A percentile compares a stretch with the other conserved stretches of the same genome.
Conservation (phyloP, 805 yeast species). For the Myxozyma melibiosi region DNA sequence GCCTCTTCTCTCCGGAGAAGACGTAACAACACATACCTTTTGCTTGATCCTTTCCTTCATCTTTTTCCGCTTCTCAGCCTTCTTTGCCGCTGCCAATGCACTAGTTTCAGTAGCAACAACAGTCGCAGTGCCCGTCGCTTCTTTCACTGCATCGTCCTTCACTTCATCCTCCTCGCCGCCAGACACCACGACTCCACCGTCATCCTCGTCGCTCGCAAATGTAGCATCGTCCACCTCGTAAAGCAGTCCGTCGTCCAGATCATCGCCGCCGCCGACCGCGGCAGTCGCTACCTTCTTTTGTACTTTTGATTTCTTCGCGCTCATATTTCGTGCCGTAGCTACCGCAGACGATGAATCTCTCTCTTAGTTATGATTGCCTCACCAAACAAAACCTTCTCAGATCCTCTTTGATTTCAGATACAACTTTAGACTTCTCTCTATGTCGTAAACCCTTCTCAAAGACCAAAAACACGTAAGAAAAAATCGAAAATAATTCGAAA, state of each 20-base stretch:
- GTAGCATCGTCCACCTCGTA: slow-evolving; percentile 20
- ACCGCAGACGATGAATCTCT: too few species aligned
- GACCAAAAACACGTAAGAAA: too few species aligned
- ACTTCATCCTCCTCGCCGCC: slow-evolving; percentile 2
- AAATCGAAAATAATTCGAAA: too few species aligned
- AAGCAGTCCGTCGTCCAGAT: slow-evolving; percentile 32
- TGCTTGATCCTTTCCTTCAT: slow-evolving; percentile 16
- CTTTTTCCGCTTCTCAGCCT: slow-evolving; percentile 21
- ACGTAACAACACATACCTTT: slow-evolving; percentile 2
- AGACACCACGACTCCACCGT: background rate
- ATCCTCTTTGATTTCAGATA: too few species aligned
- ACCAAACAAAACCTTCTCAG: too few species aligned
- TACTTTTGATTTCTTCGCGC: background rate
- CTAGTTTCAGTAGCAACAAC: background rate
- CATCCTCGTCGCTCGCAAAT: slow-evolving; percentile 6
- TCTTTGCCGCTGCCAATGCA: background rate
- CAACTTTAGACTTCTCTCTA: too few species aligned
- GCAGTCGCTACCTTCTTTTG: background rate
- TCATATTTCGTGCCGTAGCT: background rate
- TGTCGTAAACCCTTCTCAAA: too few species aligned
- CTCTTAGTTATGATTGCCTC: too few species aligned
- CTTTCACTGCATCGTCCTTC: slow-evolving; percentile 1
- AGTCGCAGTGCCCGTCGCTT: background rate
- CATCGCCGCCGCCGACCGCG: slow-evolving; percentile 17
- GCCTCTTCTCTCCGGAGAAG: background rate